phyloP scores from a whole-genome alignment of 345 rosid species.

The Hypericum androsaemum region DNA sequence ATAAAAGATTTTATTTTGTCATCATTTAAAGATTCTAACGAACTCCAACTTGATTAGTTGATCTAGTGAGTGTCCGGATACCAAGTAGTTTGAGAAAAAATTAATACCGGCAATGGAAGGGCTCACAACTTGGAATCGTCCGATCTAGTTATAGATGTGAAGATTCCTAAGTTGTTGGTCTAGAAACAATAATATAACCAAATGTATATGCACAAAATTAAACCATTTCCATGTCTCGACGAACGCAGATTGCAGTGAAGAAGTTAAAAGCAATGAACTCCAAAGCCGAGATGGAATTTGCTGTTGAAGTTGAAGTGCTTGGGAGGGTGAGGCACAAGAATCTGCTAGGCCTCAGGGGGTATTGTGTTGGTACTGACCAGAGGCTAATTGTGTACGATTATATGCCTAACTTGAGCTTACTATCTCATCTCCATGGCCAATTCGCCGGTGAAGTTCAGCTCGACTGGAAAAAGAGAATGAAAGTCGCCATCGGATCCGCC shows the following conservation, averaged over 20 bases:
- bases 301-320: slow-evolving; percentile 65
- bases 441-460: slow-evolving; percentile 34
- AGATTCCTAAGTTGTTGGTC: too few relatives aligned
- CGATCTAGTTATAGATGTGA: too few relatives aligned
- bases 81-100: too few relatives aligned
- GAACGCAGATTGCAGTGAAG: slow-evolving; percentile 53
- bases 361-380: slow-evolving; percentile 55
- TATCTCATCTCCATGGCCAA: slow-evolving; percentile 67
- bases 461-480: slow-evolving; percentile 56
- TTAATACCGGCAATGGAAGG: too few relatives aligned
- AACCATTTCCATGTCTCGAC: too few relatives aligned
- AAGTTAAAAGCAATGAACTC: slow-evolving; percentile 57
- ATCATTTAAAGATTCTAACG: too few relatives aligned
- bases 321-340: slow-evolving; percentile 68
- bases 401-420: slow-evolving; percentile 69
- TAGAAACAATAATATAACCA: too few relatives aligned
- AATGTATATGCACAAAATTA: too few relatives aligned
- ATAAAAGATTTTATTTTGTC: too few relatives aligned
- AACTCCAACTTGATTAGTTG: too few relatives aligned
- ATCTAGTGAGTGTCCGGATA: too few relatives aligned
- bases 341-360: slow-evolving; percentile 54
- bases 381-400: slow-evolving; percentile 61
- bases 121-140: too few relatives aligned
- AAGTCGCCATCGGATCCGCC: slow-evolving; percentile 46
- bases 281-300: slow-evolving; percentile 74